Conservation (phyloP, 306 rosid genomes). For the Psophocarpus tetragonolobus region DNA sequence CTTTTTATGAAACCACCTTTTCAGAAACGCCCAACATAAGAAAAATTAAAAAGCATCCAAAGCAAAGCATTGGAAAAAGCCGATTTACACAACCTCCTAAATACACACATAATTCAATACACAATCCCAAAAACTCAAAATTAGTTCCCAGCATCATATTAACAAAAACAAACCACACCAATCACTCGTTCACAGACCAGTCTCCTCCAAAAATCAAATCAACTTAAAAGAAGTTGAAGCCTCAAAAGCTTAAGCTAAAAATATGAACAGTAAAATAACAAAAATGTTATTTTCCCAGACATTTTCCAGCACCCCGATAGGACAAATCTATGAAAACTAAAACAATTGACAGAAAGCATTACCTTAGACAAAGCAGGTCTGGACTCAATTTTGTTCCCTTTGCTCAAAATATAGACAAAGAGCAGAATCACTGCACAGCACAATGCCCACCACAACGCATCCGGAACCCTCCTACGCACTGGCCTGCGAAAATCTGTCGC, state of each 20-base stretch:
- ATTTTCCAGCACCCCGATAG: background rate
- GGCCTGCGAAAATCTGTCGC: constrained; percentile 80
- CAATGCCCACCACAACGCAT: constrained; percentile 71
- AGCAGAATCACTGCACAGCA: constrained; percentile 69
- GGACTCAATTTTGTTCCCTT: constrained; percentile 78
- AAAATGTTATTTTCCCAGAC: background rate
- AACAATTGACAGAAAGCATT: constrained; percentile 15
- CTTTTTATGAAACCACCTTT: background rate
- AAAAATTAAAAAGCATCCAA: background rate
- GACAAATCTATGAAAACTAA: background rate
- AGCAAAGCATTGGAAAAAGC: background rate
- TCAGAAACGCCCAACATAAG: background rate
- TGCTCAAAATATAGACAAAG: constrained; percentile 66
- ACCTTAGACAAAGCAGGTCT: constrained; percentile 68
- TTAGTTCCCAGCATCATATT: background rate
- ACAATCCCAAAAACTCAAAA: background rate
- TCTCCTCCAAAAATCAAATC: background rate
- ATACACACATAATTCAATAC: background rate
- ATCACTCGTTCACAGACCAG: background rate
- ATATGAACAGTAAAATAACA: background rate
- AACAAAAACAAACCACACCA: constrained; percentile 20
- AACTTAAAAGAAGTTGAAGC: constrained; percentile 9
- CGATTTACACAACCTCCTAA: background rate
- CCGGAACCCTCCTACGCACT: constrained; percentile 72
- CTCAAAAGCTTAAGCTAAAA: background rate